Evolutionary conservation across 805 yeast genomes (phyloP).

Genomic region (Candida khao-thaluensis): DNA sequence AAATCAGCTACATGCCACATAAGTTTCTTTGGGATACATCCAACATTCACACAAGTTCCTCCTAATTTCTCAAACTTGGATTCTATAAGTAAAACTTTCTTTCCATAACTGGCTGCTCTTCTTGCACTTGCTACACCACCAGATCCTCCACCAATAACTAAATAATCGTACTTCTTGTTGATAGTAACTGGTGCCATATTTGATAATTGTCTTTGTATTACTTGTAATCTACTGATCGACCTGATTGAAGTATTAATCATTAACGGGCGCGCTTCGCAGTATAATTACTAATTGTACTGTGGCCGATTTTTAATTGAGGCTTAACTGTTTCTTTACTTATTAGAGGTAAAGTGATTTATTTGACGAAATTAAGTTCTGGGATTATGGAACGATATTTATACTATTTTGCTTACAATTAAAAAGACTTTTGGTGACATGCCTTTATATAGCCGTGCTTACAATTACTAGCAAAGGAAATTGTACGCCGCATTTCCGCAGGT

Average conservation of each 20-base stretch:
- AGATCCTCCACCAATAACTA: constrained; percentile 98
- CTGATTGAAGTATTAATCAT: constrained; percentile 13
- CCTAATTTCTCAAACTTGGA: constrained; percentile 69
- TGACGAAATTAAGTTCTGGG: too few species aligned
- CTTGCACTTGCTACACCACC: constrained; percentile 99
- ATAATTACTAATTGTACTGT: too few species aligned
- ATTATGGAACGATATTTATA: too few species aligned
- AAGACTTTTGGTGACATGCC: too few species aligned
- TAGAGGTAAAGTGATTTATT: too few species aligned
- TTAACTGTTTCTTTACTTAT: too few species aligned
- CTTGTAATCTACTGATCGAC: constrained; percentile 18
- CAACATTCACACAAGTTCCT: constrained; percentile 98
- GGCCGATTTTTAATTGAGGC: too few species aligned
- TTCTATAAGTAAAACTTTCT: constrained; percentile 81
- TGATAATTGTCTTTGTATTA: constrained; percentile 31
- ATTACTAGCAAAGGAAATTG: too few species aligned
- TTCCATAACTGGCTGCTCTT: constrained; percentile 93
- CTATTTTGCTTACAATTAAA: too few species aligned
- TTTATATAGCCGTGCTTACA: too few species aligned
- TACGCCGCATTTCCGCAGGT: too few species aligned
- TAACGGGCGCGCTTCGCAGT: constrained; percentile 7
- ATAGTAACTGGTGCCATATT: constrained; percentile 48
- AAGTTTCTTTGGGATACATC: constrained; percentile 98
- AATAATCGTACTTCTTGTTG: constrained; percentile 68
- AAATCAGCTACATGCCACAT: constrained; percentile 98